A percentile compares a stretch with the other conserved stretches of the same genome.
phyloP scores from a whole-genome alignment of 2,329 filamentous ascomycete genomes.

The Fusarium piperis region DNA sequence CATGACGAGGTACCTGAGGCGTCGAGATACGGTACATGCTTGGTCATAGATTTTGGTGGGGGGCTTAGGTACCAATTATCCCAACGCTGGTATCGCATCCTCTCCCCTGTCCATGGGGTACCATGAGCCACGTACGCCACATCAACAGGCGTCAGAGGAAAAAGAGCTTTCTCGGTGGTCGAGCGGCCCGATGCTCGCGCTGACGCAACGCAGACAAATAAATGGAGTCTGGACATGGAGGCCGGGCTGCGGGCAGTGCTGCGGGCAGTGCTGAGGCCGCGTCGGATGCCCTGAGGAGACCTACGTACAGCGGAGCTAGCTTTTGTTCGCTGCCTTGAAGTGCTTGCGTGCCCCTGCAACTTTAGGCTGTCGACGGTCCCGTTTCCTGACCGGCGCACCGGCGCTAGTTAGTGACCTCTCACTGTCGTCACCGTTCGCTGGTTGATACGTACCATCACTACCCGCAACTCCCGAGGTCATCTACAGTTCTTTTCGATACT shows the following conservation, averaged over 20 bases:
- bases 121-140: conserved; percentile 43
- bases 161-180: conserved; percentile 10
- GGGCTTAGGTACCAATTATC: conserved; percentile 9
- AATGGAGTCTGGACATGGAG: not conserved
- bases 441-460: too few species aligned
- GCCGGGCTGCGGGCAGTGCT: not conserved
- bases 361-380: too few species aligned
- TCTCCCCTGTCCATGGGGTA: conserved; percentile 9
- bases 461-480: too few species aligned
- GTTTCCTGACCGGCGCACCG: too few species aligned
- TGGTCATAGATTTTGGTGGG: not conserved
- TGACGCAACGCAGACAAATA: conserved; percentile 29
- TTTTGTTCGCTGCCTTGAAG: not conserved
- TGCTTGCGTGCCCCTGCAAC: conserved; percentile 1
- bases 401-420: too few species aligned
- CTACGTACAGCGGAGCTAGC: not conserved
- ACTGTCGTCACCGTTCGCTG: too few species aligned
- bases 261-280: not conserved
- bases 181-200: conserved; percentile 13
- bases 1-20: not conserved
- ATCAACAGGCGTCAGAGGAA: conserved; percentile 30
- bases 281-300: not conserved
- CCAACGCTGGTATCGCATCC: conserved; percentile 11
- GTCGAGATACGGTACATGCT: conserved; percentile 9
- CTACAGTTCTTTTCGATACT: too few species aligned